Conservation (phyloP, 352 stramenopile genomes). For the Pythium coloratum region DNA sequence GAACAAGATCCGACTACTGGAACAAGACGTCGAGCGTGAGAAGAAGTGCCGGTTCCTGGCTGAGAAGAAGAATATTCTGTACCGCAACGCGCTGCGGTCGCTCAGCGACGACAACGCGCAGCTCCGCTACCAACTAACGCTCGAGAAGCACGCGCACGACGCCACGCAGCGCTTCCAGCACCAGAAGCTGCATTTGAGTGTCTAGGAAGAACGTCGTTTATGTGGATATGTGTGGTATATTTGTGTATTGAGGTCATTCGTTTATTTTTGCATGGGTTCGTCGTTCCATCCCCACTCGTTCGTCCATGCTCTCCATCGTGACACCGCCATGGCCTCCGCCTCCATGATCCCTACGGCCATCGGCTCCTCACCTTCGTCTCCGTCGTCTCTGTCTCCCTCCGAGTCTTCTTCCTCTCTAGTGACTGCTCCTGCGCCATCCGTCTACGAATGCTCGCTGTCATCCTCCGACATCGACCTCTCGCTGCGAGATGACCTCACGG, state of each 20-base stretch:
- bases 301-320: not conserved
- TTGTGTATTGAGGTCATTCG: not conserved
- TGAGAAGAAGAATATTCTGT: conserved; percentile 76
- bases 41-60: conserved; percentile 72
- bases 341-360: not conserved
- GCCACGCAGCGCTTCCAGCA: conserved; percentile 28
- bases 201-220: conserved; percentile 2
- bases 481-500: conserved; percentile 30
- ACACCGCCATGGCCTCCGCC: not conserved
- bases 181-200: conserved; percentile 40
- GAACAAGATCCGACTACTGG: conserved; percentile 31
- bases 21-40: conserved; percentile 52
- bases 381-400: not conserved
- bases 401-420: no score
- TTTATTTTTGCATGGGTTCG: not conserved
- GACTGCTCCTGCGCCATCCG: no score
- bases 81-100: conserved; percentile 61
- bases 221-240: not conserved
- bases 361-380: not conserved
- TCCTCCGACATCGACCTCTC: conserved; percentile 41
- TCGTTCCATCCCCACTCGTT: not conserved
- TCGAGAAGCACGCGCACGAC: conserved; percentile 19
- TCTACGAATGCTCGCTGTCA: conserved; percentile 36
- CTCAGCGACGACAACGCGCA: conserved; percentile 57
- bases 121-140: conserved; percentile 41